A percentile compares a stretch with the other conserved stretches of the same genome.
These are phyloP conservation scores for Kazachstania bromeliacearum DNA, from an alignment of 805 yeast genomes.

Conservation along the genomic window DNA sequence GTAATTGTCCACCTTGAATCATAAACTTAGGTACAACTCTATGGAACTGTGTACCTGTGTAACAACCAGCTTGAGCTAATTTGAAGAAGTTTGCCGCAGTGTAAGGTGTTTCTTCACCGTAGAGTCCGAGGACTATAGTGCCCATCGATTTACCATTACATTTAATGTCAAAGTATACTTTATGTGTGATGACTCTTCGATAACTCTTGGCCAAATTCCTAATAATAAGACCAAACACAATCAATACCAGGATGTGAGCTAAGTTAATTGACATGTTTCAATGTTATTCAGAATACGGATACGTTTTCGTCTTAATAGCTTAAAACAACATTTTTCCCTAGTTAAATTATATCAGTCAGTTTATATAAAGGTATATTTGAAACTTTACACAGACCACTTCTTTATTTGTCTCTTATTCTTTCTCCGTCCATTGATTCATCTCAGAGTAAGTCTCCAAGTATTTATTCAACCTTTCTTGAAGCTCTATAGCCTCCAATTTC, in stretches of 20 bases:
- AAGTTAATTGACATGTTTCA: too few relatives aligned
- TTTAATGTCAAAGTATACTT: constrained; percentile 76
- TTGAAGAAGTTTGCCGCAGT: constrained; percentile 85
- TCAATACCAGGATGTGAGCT: too few relatives aligned
- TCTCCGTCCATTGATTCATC: constrained; percentile 4
- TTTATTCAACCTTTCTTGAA: constrained; percentile 33
- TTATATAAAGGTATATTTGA: too few relatives aligned
- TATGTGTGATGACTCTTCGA: constrained; percentile 44
- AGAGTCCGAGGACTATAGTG: constrained; percentile 76
- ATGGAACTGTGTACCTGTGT: constrained; percentile 57
- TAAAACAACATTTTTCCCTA: too few relatives aligned
- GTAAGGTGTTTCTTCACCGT: constrained; percentile 77
- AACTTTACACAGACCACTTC: too few relatives aligned
- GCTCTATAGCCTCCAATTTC: constrained; percentile 58
- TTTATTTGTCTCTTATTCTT: too few relatives aligned
- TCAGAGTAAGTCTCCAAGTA: constrained; percentile 11
- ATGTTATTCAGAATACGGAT: too few relatives aligned
- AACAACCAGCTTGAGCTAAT: constrained; percentile 56
- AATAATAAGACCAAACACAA: too few relatives aligned
- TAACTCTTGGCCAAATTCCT: too few relatives aligned
- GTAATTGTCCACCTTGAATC: constrained; percentile 79
- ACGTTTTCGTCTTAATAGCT: too few relatives aligned
- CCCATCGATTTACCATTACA: constrained; percentile 76
- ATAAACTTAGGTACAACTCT: constrained; percentile 62
- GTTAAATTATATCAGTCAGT: too few relatives aligned